A percentile compares a stretch with the other conserved stretches of the same genome.
phyloP scores from a whole-genome alignment of 2,329 filamentous ascomycete species.

The Penicillium frequentans region DNA sequence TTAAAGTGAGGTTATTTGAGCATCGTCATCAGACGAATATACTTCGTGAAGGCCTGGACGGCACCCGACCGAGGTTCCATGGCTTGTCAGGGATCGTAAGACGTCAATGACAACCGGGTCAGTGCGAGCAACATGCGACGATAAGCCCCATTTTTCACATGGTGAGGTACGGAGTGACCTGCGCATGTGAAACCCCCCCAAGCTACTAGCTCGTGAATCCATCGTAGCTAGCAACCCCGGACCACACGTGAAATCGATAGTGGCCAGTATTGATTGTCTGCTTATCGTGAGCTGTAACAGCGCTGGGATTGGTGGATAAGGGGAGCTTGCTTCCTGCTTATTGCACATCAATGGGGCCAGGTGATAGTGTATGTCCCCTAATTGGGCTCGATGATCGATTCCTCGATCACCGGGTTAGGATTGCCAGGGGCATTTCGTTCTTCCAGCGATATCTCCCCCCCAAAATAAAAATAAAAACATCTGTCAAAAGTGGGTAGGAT shows the following conservation, averaged over 20 bases:
- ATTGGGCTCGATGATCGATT: neutral
- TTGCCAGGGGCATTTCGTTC: constrained; percentile 3
- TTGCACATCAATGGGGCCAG: neutral
- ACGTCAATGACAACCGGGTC: neutral
- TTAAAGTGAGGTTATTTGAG: neutral
- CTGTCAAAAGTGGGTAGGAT: constrained; percentile 3
- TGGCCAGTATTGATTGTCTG: constrained; percentile 4
- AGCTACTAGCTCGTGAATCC: constrained; percentile 13
- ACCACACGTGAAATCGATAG: constrained; percentile 16
- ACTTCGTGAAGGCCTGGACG: neutral
- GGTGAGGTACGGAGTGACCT: neutral
- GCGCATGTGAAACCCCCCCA: constrained; percentile 11
- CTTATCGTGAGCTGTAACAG: neutral
- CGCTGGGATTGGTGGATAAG: constrained; percentile 1
- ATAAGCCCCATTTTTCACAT: constrained; percentile 8
- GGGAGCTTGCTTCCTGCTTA: neutral
- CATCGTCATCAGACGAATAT: neutral
- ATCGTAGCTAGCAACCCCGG: neutral
- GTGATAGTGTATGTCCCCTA: neutral
- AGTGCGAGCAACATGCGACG: neutral
- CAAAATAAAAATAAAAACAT: neutral
- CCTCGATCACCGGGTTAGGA: neutral
- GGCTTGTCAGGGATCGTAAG: neutral
- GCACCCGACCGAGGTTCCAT: constrained; percentile 2
- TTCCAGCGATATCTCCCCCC: neutral